Evolutionary conservation across 139 green algal species (phyloP), one percentile per base, ranked within the genome.

Genomic region (Penium margaritaceum): DNA sequence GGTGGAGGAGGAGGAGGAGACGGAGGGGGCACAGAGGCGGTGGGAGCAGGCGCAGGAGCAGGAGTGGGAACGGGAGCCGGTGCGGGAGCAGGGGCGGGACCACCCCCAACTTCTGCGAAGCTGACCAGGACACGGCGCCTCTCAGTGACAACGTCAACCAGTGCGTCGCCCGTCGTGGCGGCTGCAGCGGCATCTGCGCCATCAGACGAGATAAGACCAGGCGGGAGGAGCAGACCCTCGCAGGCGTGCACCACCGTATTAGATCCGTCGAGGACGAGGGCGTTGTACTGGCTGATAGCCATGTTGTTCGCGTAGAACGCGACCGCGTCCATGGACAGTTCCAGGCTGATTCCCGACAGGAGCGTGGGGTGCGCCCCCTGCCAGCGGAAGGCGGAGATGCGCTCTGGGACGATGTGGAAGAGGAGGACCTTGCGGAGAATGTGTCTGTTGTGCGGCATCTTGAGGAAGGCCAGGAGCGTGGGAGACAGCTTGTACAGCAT

Each of bases 161-260:
- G n/a, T n/a, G n/a, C n/a, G n/a, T n/a, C n/a, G n/a, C n/a, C n/a
- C n/a, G n/a, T n/a, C n/a, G n/a, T n/a, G n/a, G n/a, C n/a, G n/a
- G n/a, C n/a, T n/a, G n/a, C n/a, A n/a, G n/a, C n/a, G n/a, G n/a
- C n/a, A n/a, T n/a, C n/a, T n/a, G n/a, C n/a, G n/a, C n/a, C n/a
- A n/a, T n/a, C n/a, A n/a, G n/a, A n/a, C n/a, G n/a, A n/a, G n/a
- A n/a, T n/a, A n/a, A n/a, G n/a, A n/a, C n/a, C n/a, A n/a, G 51
- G 51, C 51, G 51, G 51, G 19, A 60, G 29, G 51, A 60, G 51
- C 51, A 60, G 51, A n/a, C 51, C 51, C 51, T 60, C 30, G 51
- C 29, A 33, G 24, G 51, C 29, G 51, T 60, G 51, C 51, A 60
- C 51, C 51, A 60, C 51, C 19, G 51, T 24, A 24, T 24, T 24